Percentiles rank a stretch among this genome's conserved stretches.
Conservation (phyloP, 2,329 filamentous ascomycete species). For the Alternaria postmessia region DNA sequence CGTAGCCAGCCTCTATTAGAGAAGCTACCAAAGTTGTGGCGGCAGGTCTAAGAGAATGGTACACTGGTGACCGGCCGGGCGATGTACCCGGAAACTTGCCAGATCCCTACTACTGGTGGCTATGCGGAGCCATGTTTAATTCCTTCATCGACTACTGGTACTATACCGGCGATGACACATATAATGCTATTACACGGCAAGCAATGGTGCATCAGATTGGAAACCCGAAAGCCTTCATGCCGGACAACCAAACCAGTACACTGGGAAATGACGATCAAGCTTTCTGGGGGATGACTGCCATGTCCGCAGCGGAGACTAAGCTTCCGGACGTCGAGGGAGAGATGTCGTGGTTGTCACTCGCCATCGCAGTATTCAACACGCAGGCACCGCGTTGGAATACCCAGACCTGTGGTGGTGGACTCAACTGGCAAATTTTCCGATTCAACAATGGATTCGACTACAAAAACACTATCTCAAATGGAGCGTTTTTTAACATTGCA, state of each 20-base stretch:
- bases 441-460: slow-evolving; percentile 79
- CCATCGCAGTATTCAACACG: slow-evolving; percentile 73
- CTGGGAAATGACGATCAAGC: slow-evolving; percentile 76
- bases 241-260: slow-evolving; percentile 69
- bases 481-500: slow-evolving; percentile 79
- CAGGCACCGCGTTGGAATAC: slow-evolving; percentile 74
- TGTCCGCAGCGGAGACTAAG: slow-evolving; percentile 72
- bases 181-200: slow-evolving; percentile 45
- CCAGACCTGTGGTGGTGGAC: slow-evolving; percentile 70
- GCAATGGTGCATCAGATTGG: slow-evolving; percentile 78
- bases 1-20: slow-evolving; percentile 64
- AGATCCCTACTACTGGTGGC: slow-evolving; percentile 53
- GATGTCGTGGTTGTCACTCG: slow-evolving; percentile 68
- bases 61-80: slow-evolving; percentile 67
- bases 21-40: slow-evolving; percentile 68
- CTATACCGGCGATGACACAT: slow-evolving; percentile 46
- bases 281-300: slow-evolving; percentile 72
- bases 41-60: slow-evolving; percentile 68
- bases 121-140: slow-evolving; percentile 50
- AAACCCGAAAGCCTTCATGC: slow-evolving; percentile 74
- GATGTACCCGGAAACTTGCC: slow-evolving; percentile 65
- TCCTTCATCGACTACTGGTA: slow-evolving; percentile 50
- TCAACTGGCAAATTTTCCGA: slow-evolving; percentile 75
- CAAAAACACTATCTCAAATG: slow-evolving; percentile 81
- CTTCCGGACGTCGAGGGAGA: slow-evolving; percentile 61